Evolutionary conservation across 2,329 filamentous ascomycete genomes (phyloP), one percentile per base, ranked within the genome.

Genomic region (Penicillium sp.): DNA sequence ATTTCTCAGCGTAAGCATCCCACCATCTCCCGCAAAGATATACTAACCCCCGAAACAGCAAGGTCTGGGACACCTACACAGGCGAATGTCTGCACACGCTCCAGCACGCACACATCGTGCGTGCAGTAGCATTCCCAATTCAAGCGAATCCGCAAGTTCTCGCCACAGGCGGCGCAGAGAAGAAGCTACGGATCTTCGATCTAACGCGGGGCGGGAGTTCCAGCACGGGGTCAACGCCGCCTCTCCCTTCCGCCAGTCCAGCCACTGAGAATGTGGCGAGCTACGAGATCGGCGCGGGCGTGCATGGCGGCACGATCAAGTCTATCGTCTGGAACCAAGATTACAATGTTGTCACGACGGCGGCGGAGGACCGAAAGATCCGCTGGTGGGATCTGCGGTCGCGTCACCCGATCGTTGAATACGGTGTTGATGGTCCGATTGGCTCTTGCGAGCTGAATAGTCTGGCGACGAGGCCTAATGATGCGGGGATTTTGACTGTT

Each of bases 11-110:
- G 89, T 92, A 81, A 69, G 87, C 31, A 48, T 22, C n/a, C 7
- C 16, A 19, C 14, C 17, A 37, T 5, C 19, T 16, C 17, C 3
- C 31, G 22, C 38, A 48, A 47, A 33, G 48, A 48, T 41, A 63
- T 70, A 25, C 42, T 53, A 43, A 54, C 58, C 16, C 52, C 17
- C 16, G 38, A n/a, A 58, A 61, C 62, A 95, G 91, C 46, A 97
- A 95, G 75, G 88, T 99, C 50, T 99, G 95, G 94, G 91, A 99
- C 68, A 96, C 94, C 0, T 90, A 95, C 69, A 94, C 90, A 0
- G 95, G 95, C 66, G 92, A 97, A 77, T 86, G 90, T 46, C 82
- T 96, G 40, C 88, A 89, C 68, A 92, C 90, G 4, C 83, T 99
- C 35, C 87, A 93, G 69, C 94, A 99, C 74, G 86, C 91, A 61